These are phyloP conservation scores for Salvia sclarea DNA, from an alignment of 305 asterid genomes.

Conservation along the genomic window DNA sequence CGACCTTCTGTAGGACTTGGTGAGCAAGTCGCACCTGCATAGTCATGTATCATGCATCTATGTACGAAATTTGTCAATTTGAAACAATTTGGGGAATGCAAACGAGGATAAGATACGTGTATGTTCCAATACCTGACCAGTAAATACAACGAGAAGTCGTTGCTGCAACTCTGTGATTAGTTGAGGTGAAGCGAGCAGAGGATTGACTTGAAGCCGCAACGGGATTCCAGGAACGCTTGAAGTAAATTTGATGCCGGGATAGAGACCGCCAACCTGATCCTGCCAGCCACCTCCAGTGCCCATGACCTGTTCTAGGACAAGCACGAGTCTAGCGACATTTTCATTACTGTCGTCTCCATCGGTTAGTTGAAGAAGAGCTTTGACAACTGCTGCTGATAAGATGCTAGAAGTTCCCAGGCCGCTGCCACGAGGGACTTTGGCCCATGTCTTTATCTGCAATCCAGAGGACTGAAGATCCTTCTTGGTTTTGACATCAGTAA, in stretches of 20 bases:
- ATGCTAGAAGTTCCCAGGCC: slow-evolving; percentile 98
- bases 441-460: slow-evolving; percentile 86
- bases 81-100: slow-evolving; percentile 9
- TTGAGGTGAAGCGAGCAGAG: slow-evolving; percentile 74
- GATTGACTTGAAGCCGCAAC: slow-evolving; percentile 76
- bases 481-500: slow-evolving; percentile 53
- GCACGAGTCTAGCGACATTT: slow-evolving; percentile 79
- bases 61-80: background rate
- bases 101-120: background rate
- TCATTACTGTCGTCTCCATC: slow-evolving; percentile 78
- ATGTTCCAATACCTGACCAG: slow-evolving; percentile 72
- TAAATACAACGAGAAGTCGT: slow-evolving; percentile 87
- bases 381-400: slow-evolving; percentile 91
- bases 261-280: slow-evolving; percentile 97
- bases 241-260: slow-evolving; percentile 88
- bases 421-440: slow-evolving; percentile 95
- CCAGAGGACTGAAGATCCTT: slow-evolving; percentile 52
- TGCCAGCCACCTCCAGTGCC: slow-evolving; percentile 99
- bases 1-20: slow-evolving; percentile 94
- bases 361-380: slow-evolving; percentile 78
- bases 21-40: slow-evolving; percentile 93
- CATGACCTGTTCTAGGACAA: slow-evolving; percentile 93
- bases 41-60: background rate
- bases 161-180: slow-evolving; percentile 65
- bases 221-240: slow-evolving; percentile 91